Evolutionary conservation across 2,329 filamentous ascomycete species (phyloP).

Genomic region (Cryphonectria carpinicola): DNA sequence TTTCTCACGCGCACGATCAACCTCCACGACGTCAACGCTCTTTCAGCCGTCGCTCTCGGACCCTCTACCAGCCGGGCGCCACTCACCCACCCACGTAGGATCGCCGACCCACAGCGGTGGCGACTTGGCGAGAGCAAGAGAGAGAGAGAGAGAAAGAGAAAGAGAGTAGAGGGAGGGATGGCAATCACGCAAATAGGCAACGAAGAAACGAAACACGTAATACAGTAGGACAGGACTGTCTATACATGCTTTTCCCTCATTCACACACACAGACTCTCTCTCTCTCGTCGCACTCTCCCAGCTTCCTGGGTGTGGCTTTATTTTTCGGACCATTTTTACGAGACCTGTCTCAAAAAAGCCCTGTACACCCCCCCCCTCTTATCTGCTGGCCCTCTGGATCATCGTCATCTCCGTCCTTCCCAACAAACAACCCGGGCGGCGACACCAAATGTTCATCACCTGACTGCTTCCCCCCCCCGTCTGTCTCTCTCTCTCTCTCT

Average conservation of each 20-base stretch:
- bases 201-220: too few relatives aligned
- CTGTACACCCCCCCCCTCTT: too few relatives aligned
- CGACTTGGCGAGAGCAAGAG: not conserved
- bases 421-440: not conserved
- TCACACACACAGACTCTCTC: not conserved
- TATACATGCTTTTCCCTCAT: not conserved
- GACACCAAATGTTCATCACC: not conserved
- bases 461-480: not conserved
- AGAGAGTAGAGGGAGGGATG: not conserved
- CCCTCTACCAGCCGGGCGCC: conserved; percentile 7
- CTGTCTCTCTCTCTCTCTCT: not conserved
- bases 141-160: too few relatives aligned
- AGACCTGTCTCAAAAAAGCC: not conserved
- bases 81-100: not conserved
- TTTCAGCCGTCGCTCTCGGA: conserved; percentile 9
- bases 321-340: not conserved
- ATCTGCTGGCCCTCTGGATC: not conserved
- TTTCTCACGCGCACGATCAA: not conserved
- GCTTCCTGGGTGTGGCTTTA: not conserved
- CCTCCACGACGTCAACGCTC: conserved; percentile 1
- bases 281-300: not conserved
- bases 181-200: not conserved
- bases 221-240: too few relatives aligned
- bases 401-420: conserved; percentile 3
- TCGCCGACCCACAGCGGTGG: conserved; percentile 5